A percentile compares a stretch with the other conserved stretches of the same genome.
These are phyloP conservation scores for Nakaseomyces bracarensis DNA, from an alignment of 1,139 yeast species.

Conservation along the genomic window DNA sequence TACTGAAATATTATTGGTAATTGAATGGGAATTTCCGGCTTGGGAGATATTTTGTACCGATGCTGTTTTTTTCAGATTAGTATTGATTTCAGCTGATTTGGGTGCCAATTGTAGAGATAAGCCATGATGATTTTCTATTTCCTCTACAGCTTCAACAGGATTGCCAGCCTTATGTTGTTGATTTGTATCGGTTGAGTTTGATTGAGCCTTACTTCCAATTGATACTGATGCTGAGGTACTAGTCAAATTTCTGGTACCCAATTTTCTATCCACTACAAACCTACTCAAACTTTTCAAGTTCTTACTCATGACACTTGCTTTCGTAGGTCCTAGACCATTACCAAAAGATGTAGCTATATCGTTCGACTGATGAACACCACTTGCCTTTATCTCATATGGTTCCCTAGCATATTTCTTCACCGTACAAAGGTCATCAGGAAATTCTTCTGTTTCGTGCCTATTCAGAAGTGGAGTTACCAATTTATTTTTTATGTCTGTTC, in stretches of 20 bases:
- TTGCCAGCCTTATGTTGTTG: slow-evolving; percentile 5
- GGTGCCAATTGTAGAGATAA: neutral
- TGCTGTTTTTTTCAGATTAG: neutral
- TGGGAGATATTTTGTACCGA: neutral
- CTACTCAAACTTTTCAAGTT: slow-evolving; percentile 27
- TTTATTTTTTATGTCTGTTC: slow-evolving; percentile 7
- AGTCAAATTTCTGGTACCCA: slow-evolving; percentile 13
- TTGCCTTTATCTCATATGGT: slow-evolving; percentile 31
- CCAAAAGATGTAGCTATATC: slow-evolving; percentile 30
- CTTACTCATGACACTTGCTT: slow-evolving; percentile 30
- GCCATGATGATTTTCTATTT: neutral
- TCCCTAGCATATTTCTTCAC: slow-evolving; percentile 21
- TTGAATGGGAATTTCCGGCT: neutral
- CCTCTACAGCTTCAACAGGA: slow-evolving; percentile 2
- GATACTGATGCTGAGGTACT: slow-evolving; percentile 4
- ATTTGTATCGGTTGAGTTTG: slow-evolving; percentile 7
- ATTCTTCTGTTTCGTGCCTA: slow-evolving; percentile 31
- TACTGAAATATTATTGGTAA: slow-evolving; percentile 8
- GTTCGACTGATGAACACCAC: slow-evolving; percentile 33
- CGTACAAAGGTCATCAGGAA: slow-evolving; percentile 27
- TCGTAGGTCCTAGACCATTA: slow-evolving; percentile 32
- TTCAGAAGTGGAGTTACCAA: slow-evolving; percentile 13
- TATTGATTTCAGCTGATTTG: neutral
- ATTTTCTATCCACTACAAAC: slow-evolving; percentile 29
- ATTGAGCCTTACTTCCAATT: slow-evolving; percentile 1